Evolutionary conservation across 1,284 basidiomycete genomes (phyloP).

Genomic region (Anthracocystis setariae): DNA sequence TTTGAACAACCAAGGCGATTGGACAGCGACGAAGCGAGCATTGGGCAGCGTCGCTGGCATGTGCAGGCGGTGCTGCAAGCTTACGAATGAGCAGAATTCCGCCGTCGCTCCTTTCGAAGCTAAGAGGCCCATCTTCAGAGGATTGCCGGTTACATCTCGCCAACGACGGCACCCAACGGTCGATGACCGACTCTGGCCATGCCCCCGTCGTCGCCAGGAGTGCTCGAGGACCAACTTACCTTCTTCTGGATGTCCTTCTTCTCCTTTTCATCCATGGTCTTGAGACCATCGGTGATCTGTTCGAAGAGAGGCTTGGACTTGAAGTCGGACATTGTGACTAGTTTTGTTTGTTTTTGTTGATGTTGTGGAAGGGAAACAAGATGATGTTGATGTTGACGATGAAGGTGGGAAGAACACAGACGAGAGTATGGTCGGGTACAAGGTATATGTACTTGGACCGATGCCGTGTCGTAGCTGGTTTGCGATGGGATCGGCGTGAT

Average conservation of each 20-base stretch:
- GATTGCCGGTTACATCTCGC: background rate
- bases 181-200: background rate
- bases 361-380: background rate
- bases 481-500: slow-evolving; percentile 7
- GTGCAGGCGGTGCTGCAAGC: background rate
- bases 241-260: slow-evolving; percentile 85
- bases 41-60: no score
- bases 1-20: no score
- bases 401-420: background rate
- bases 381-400: slow-evolving; percentile 6
- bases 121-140: no score
- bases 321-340: slow-evolving; percentile 61
- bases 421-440: slow-evolving; percentile 19
- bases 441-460: slow-evolving; percentile 14
- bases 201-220: background rate
- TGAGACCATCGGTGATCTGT: slow-evolving; percentile 75
- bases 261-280: slow-evolving; percentile 76
- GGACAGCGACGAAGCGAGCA: no score
- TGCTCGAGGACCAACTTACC: slow-evolving; percentile 70
- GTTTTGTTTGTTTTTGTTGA: slow-evolving; percentile 2
- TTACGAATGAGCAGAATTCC: background rate
- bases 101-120: no score
- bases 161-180: no score
- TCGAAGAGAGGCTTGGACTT: slow-evolving; percentile 65
- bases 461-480: background rate